Conservation (phyloP, 2,329 filamentous ascomycete genomes). For the Sphaceloma murrayae region DNA sequence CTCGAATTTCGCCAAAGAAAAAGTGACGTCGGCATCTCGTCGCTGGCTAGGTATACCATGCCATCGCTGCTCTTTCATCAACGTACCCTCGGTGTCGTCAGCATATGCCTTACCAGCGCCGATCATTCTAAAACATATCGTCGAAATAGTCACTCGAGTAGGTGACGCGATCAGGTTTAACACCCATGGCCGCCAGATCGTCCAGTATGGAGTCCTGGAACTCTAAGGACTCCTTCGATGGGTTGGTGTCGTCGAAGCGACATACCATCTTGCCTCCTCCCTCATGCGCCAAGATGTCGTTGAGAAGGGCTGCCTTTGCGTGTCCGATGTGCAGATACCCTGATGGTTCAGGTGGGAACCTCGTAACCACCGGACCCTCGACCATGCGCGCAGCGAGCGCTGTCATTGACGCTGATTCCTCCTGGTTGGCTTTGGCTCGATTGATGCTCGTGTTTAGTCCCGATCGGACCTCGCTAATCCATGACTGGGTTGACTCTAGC, state of each 20-base stretch:
- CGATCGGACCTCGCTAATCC: neutral
- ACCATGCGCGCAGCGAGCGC: neutral
- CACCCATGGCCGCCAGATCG: constrained; percentile 76
- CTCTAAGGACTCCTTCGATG: constrained; percentile 86
- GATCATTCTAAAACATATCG: constrained; percentile 74
- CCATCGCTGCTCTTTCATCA: constrained; percentile 76
- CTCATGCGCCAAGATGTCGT: constrained; percentile 86
- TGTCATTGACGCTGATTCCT: neutral
- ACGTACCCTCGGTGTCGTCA: constrained; percentile 84
- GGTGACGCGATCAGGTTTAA: constrained; percentile 69
- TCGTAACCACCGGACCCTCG: constrained; percentile 24
- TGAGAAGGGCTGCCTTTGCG: constrained; percentile 78
- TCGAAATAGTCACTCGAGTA: constrained; percentile 91
- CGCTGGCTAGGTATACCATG: constrained; percentile 73
- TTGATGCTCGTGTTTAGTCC: neutral
- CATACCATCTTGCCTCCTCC: constrained; percentile 75
- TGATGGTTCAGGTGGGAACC: constrained; percentile 31
- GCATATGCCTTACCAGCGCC: constrained; percentile 82
- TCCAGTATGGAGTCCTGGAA: constrained; percentile 83
- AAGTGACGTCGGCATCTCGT: constrained; percentile 68
- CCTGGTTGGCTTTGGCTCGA: neutral
- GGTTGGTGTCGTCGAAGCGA: constrained; percentile 90
- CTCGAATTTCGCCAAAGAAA: constrained; percentile 76
- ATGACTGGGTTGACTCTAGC: neutral
- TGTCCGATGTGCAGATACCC: constrained; percentile 88